Base-by-base conservation (phyloP, 176 grass and related monocot genomes). In the Carex pumila region DNA sequence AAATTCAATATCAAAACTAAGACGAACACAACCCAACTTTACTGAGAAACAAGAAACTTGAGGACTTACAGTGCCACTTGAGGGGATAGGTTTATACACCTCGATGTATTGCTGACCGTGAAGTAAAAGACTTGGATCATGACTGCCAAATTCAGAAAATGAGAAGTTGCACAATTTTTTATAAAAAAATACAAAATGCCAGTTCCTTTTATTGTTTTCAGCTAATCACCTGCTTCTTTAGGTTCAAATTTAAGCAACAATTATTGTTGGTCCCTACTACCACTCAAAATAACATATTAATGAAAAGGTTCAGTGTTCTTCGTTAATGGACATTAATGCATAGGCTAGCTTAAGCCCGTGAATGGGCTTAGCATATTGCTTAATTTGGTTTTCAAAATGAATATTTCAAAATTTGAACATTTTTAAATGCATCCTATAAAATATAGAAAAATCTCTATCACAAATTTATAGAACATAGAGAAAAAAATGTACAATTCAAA, bases 61-160 rank as follows among this genome's bases (percentile, higher is more conserved):
- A 81, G 64, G 21, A 76, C 86, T 91, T 90, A 98, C 95, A 84
- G 17, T 91, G 50, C 86, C 71, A 65, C 37, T 75, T 19, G 95
- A 91, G 87, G 92, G 95, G 79, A 98, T 89, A 78, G 88, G 79
- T 72, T 50, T 86, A 53, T 90, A 90, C 31, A 98, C 88, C 82
- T 98, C 92, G 70, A 98, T 98, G 88, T 98, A 98, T n/a, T 98
- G 95, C 84, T 98, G 95, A 77, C 92, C 92, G 30, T 98, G 95
- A 85, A 98, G 89, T 82, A 98, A 63, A 83, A 98, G 91, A 29
- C 75, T 90, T 78, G 71, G 79, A 86, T 98, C 92, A 52, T 89
- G 87, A 80, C 92, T 98, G 80, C 68, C 88, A 83, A 87, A 82
- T 25, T 80, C 10, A 85, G 61, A 80, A 81, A 1, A 89, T 30